Evolutionary conservation across 2,329 filamentous ascomycete species (phyloP).

Genomic region (Venturia effusa): DNA sequence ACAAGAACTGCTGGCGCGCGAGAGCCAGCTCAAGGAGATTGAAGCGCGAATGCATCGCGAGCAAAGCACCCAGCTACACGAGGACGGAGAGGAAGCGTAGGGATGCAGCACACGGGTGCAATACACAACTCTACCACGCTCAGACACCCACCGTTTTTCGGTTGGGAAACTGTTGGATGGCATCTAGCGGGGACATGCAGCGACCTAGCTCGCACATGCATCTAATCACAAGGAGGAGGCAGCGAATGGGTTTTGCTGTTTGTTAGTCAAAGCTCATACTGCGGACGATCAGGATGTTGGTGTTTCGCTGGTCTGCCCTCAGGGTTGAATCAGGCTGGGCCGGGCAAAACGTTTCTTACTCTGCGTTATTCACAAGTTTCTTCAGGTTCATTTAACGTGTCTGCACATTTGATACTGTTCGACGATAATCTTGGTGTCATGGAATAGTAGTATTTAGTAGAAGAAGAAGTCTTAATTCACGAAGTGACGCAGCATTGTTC

Average conservation of each 20-base stretch:
- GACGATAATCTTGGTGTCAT: neutral
- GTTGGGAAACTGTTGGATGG: neutral
- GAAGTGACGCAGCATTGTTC: neutral
- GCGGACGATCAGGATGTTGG: neutral
- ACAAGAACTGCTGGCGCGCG: slow-evolving; percentile 92
- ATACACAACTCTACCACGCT: neutral
- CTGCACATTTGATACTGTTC: neutral
- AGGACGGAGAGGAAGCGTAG: slow-evolving; percentile 9
- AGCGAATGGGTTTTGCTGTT: neutral
- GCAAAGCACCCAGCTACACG: slow-evolving; percentile 39
- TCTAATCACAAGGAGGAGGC: neutral
- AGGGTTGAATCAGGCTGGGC: neutral
- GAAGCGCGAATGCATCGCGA: slow-evolving; percentile 95
- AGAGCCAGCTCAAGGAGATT: slow-evolving; percentile 97
- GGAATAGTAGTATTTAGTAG: neutral
- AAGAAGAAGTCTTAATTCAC: neutral
- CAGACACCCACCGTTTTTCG: neutral
- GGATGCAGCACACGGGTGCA: neutral
- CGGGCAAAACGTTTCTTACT: neutral
- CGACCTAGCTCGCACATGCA: neutral
- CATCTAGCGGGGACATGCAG: neutral
- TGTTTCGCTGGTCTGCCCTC: neutral
- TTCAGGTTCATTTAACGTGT: neutral
- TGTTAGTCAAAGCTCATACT: neutral
- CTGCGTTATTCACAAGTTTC: neutral